Evolutionary conservation across 306 rosid genomes (phyloP).

Genomic region (Mimosa pudica): DNA sequence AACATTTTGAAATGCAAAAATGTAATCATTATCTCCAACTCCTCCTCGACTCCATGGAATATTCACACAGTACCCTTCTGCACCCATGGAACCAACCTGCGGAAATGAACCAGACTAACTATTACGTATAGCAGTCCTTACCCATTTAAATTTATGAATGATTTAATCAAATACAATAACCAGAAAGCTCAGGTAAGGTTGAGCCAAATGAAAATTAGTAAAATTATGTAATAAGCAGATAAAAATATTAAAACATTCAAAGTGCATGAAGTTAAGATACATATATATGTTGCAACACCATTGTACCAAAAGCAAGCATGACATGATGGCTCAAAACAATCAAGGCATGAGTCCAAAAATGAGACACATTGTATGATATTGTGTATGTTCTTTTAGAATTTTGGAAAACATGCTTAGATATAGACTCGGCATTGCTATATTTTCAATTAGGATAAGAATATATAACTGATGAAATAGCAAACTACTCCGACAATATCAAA

Average conservation of each 20-base stretch:
- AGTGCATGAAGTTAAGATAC: neutral
- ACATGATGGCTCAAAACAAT: neutral
- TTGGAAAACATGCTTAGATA: neutral
- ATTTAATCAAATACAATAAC: slow-evolving; percentile 22
- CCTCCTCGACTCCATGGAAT: slow-evolving; percentile 93
- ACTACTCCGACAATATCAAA: neutral
- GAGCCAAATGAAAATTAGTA: slow-evolving; percentile 1
- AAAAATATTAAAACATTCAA: slow-evolving; percentile 1
- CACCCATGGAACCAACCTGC: slow-evolving; percentile 93
- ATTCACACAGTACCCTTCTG: slow-evolving; percentile 96
- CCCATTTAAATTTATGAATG: slow-evolving; percentile 21
- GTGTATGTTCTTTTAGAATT: neutral
- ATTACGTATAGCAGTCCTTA: slow-evolving; percentile 35
- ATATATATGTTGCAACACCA: neutral
- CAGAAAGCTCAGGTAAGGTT: slow-evolving; percentile 19
- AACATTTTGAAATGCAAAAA: slow-evolving; percentile 84
- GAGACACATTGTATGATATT: neutral
- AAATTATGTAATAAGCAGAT: neutral
- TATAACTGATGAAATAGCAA: neutral
- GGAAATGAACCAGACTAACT: slow-evolving; percentile 31
- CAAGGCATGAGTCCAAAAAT: slow-evolving; percentile 13
- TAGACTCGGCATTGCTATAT: neutral
- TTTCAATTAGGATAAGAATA: neutral
- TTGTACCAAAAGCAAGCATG: slow-evolving; percentile 11
- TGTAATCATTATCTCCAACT: slow-evolving; percentile 90